Percentiles rank a stretch among this genome's conserved stretches.
These are phyloP conservation scores for Candida pseudoviswanathii DNA, from an alignment of 1,139 yeast genomes.

Conservation along the genomic window DNA sequence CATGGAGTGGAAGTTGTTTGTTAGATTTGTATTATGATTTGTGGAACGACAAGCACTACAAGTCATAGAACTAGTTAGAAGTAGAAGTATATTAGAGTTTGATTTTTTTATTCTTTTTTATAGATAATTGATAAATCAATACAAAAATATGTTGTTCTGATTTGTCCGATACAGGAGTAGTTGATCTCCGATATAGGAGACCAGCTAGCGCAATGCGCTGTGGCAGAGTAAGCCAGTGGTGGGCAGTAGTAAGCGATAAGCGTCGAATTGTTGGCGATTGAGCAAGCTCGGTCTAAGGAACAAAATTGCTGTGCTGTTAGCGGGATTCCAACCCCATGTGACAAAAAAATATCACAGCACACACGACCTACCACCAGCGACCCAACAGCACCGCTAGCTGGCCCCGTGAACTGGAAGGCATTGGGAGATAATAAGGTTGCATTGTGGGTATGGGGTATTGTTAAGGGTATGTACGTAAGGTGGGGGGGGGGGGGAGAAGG, in stretches of 20 bases:
- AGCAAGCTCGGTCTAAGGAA: not conserved
- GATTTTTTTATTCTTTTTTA: not conserved
- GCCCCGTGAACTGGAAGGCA: too few species aligned
- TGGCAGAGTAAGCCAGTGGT: too few species aligned
- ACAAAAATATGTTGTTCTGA: not conserved
- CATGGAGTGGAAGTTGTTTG: slow-evolving; percentile 90
- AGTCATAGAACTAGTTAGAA: not conserved
- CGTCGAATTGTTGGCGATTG: too few species aligned
- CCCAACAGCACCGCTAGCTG: not conserved
- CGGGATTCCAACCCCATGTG: slow-evolving; percentile 6
- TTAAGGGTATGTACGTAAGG: not conserved
- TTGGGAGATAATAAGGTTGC: too few species aligned
- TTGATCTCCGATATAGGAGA: not conserved
- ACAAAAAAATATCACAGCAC: not conserved
- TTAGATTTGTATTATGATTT: slow-evolving; percentile 77
- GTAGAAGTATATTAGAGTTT: not conserved
- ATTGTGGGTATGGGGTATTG: too few species aligned
- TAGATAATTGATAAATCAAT: not conserved
- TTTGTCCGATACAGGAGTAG: not conserved
- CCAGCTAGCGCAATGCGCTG: too few species aligned
- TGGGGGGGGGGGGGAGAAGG: not conserved
- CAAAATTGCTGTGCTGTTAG: not conserved
- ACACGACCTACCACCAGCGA: not conserved
- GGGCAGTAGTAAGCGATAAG: too few species aligned
- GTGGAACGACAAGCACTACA: slow-evolving; percentile 28